Evolutionary conservation across 352 stramenopile species (phyloP), one percentile per base, ranked within the genome.

Genomic region (Thraustochytrium sp.): DNA sequence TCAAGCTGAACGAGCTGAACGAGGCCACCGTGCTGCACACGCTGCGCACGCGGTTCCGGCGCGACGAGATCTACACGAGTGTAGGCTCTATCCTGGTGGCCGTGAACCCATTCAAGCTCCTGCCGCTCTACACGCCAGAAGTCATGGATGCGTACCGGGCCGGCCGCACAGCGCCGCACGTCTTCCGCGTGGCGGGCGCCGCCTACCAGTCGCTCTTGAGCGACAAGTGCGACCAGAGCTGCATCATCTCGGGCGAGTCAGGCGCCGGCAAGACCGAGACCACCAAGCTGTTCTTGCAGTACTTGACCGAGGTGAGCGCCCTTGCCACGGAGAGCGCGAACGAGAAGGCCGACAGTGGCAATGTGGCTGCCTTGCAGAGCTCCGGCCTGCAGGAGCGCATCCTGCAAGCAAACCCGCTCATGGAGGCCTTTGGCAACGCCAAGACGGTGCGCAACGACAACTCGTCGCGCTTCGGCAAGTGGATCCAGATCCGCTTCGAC

Each of bases 401-500:
- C 56, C 89, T 99, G 42, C 97, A 94, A 56, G 97, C 94, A 3
- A 99, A 99, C 88, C 96, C 97, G 53, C 96, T 99, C 68, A 89
- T 99, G 23, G 97, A 99, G 88, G 94, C 94, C 2, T 99, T 99
- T 87, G 97, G 97, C 84, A 99, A 99, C 86, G 96, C 96, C 49
- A 92, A 95, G 42, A 98, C 96, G 21, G 92, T 98, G 62, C 90
- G 96, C 18, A 98, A 98, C 88, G 94, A 98, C 88, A 98, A 98
- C 87, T 97, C 92, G 46, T 93, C 86, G 84, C 92, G 96, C 18
- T 99, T 99, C 85, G 96, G 95, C 65, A 98, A 98, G 86, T 99
- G 97, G 78, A 98, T 98, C 88, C 94, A 98, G 87, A 94, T 99
- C 84, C 90, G 95, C 82, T 98, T 99, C 86, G 93, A 96, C 83